Conservation (phyloP, 176 grass and related monocot genomes). For the Phragmites australis region DNA sequence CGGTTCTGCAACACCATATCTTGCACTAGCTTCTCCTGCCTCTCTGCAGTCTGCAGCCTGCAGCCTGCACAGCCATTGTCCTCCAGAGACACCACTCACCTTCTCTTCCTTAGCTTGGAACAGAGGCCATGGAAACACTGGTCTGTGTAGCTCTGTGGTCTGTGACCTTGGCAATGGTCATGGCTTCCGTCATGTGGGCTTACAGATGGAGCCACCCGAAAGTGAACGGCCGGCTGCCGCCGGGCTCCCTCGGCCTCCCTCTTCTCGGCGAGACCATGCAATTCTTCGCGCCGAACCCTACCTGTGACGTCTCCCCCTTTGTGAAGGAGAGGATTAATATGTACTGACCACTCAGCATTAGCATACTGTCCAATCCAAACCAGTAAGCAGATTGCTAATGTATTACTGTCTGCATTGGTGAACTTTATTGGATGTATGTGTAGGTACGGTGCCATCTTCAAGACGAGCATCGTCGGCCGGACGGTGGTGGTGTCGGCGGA, state of each 20-base stretch:
- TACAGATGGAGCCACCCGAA: constrained; percentile 58
- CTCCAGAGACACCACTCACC: neutral
- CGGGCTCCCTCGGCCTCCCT: constrained; percentile 69
- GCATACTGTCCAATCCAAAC: neutral
- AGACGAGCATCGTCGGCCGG: constrained; percentile 68
- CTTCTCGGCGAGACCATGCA: constrained; percentile 62
- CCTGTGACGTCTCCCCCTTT: constrained; percentile 57
- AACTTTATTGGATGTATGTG: constrained; percentile 52
- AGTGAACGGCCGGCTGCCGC: constrained; percentile 52
- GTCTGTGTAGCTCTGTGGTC: constrained; percentile 14
- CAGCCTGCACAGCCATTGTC: constrained; percentile 13
- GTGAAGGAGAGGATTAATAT: constrained; percentile 51
- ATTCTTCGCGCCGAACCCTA: constrained; percentile 65
- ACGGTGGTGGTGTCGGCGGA: constrained; percentile 65
- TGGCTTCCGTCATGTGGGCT: constrained; percentile 24
- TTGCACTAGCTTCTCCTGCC: constrained; percentile 41
- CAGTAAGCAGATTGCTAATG: neutral
- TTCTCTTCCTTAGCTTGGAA: neutral
- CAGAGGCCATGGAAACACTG: constrained; percentile 34
- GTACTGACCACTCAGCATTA: no score
- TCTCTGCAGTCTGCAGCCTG: neutral
- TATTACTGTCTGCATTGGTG: constrained; percentile 10
- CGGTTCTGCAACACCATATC: constrained; percentile 38
- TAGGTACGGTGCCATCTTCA: constrained; percentile 56
- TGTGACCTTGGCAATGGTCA: constrained; percentile 28